Evolutionary conservation across 2,329 filamentous ascomycete species (phyloP).

Genomic region (Xylariales sp.): DNA sequence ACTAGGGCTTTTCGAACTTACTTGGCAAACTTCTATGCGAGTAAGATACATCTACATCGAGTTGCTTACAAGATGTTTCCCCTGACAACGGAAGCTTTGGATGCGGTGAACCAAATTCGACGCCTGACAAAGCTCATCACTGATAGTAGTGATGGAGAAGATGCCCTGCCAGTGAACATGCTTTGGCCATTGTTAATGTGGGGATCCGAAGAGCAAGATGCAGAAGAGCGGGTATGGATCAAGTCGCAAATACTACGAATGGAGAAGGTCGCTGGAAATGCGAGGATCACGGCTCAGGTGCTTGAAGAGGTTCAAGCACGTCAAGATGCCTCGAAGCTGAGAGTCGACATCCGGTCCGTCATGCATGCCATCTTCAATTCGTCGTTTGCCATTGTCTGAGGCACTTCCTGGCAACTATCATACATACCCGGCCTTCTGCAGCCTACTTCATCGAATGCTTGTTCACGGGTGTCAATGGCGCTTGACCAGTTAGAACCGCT

Average conservation of each 20-base stretch:
- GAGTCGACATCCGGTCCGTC: slow-evolving; percentile 40
- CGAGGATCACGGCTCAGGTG: slow-evolving; percentile 40
- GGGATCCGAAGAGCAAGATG: slow-evolving; percentile 49
- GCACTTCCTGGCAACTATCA: neutral
- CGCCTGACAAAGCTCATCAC: slow-evolving; percentile 41
- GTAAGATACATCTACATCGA: slow-evolving; percentile 51
- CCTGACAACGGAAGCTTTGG: slow-evolving; percentile 42
- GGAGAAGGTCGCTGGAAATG: slow-evolving; percentile 40
- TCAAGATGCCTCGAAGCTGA: slow-evolving; percentile 33
- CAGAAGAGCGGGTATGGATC: slow-evolving; percentile 45
- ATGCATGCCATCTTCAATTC: slow-evolving; percentile 46
- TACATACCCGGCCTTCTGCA: neutral
- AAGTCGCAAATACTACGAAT: slow-evolving; percentile 42
- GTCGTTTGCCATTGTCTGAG: slow-evolving; percentile 48
- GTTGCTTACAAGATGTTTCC: slow-evolving; percentile 52
- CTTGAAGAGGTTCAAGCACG: slow-evolving; percentile 40
- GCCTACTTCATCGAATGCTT: slow-evolving; percentile 35
- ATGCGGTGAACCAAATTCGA: slow-evolving; percentile 45
- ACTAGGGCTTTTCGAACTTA: slow-evolving; percentile 51
- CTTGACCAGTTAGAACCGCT: slow-evolving; percentile 38
- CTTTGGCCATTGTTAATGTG: slow-evolving; percentile 54
- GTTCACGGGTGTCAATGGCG: slow-evolving; percentile 49
- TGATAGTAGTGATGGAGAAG: slow-evolving; percentile 33
- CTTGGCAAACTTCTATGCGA: slow-evolving; percentile 52
- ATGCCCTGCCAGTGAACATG: slow-evolving; percentile 49